Conservation (phyloP, 441 rosid genomes). For the Gossypium davidsonii region DNA sequence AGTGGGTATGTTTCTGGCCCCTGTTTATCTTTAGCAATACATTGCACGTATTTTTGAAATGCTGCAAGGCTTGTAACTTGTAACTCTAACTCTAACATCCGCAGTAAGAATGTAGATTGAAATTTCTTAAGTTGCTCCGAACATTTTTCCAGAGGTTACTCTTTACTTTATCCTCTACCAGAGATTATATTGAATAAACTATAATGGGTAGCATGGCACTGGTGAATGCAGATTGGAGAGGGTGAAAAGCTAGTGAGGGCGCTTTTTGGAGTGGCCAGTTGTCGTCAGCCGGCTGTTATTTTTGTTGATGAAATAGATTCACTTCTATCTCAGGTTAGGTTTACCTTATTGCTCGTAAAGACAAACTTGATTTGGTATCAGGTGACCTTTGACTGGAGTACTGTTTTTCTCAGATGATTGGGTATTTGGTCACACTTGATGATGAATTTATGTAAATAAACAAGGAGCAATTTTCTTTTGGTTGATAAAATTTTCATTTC, state of each 20-base stretch:
- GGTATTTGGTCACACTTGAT: background rate
- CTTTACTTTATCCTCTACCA: conserved; percentile 5
- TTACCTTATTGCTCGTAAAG: conserved; percentile 11
- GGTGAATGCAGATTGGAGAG: conserved; percentile 73
- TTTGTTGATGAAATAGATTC: conserved; percentile 97
- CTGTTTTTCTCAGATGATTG: conserved; percentile 18
- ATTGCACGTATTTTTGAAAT: background rate
- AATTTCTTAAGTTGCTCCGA: background rate
- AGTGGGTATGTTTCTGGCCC: conserved; percentile 56
- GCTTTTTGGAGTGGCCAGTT: conserved; percentile 92
- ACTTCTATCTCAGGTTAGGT: conserved; percentile 78
- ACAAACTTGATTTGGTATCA: background rate
- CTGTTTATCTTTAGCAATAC: conserved; percentile 9
- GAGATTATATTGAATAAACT: background rate
- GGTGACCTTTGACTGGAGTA: background rate
- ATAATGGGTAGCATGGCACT: background rate
- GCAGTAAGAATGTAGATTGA: background rate
- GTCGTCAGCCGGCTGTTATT: conserved; percentile 96
- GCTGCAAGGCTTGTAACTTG: background rate
- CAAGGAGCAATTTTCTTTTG: background rate
- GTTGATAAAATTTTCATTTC: background rate
- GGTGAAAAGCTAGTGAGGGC: conserved; percentile 98
- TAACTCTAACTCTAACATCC: conserved; percentile 1
- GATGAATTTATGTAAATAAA: background rate
- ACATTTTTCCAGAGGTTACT: background rate